A percentile compares a stretch with the other conserved stretches of the same genome.
phyloP scores from a whole-genome alignment of 805 yeast species.

The Kluyveromyces lactis region DNA sequence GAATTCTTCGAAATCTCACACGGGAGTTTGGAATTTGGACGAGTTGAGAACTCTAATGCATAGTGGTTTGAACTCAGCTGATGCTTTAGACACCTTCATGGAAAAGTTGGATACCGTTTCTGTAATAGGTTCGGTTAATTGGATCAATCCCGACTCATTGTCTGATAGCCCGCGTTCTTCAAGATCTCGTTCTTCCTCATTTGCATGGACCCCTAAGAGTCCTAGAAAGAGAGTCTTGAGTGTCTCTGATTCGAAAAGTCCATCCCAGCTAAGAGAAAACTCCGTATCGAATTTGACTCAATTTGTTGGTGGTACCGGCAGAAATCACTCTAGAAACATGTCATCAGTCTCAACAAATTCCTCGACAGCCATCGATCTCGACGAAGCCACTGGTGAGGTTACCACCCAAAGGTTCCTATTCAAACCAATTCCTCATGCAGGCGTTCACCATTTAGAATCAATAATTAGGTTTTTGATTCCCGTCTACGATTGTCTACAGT shows the following conservation, averaged over 20 bases:
- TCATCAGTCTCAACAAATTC: conserved; percentile 8
- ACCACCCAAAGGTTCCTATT: conserved; percentile 31
- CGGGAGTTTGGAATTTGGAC: neutral
- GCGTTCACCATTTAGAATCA: conserved; percentile 58
- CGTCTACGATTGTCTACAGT: conserved; percentile 51
- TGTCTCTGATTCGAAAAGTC: neutral
- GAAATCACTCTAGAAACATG: conserved; percentile 4
- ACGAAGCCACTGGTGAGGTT: conserved; percentile 2
- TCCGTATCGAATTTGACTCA: neutral
- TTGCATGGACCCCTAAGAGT: conserved; percentile 2
- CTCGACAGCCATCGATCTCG: conserved; percentile 1
- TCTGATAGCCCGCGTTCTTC: conserved; percentile 4
- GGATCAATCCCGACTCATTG: conserved; percentile 1
- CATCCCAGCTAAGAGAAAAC: neutral
- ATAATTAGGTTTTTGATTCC: conserved; percentile 62
- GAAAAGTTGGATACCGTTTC: conserved; percentile 6
- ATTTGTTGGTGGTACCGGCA: neutral
- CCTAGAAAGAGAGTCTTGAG: conserved; percentile 4
- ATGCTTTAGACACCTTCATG: conserved; percentile 1
- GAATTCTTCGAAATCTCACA: neutral
- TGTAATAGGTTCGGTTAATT: conserved; percentile 6
- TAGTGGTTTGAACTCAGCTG: neutral
- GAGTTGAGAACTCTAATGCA: conserved; percentile 2
- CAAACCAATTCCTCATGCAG: conserved; percentile 61
- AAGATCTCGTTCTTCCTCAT: conserved; percentile 7